phyloP scores from a whole-genome alignment of 1,284 basidiomycete genomes.

The Tylopilus orsonianus region DNA sequence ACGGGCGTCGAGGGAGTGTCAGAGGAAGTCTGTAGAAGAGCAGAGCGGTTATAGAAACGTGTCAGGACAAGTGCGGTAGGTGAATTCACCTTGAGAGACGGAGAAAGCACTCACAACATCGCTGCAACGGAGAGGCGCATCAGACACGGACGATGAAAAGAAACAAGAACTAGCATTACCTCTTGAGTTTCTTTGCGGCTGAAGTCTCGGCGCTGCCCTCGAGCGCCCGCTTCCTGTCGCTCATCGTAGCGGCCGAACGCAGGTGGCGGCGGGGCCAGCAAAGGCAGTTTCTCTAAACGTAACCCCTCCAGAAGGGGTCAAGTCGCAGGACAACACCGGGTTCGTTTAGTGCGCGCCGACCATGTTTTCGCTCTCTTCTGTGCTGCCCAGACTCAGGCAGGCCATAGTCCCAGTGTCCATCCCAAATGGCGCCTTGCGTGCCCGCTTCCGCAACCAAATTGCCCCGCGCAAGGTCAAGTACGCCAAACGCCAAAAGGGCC shows the following conservation, averaged over 20 bases:
- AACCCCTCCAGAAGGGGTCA: conserved; percentile 27
- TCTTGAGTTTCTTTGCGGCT: conserved; percentile 66
- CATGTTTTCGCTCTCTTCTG: conserved; percentile 26
- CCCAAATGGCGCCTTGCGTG: conserved; percentile 24
- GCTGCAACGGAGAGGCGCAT: conserved; percentile 38
- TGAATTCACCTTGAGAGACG: conserved; percentile 68
- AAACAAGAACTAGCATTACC: conserved; percentile 42
- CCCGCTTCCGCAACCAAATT: conserved; percentile 51
- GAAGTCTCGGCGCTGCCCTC: conserved; percentile 51
- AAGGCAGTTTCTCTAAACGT: too few relatives aligned
- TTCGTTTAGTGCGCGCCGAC: too few relatives aligned
- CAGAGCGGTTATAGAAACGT: conserved; percentile 69
- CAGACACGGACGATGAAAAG: conserved; percentile 15
- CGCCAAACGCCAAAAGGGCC: conserved; percentile 86
- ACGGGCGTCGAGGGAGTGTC: conserved; percentile 44
- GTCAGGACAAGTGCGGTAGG: conserved; percentile 51
- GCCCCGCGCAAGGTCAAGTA: conserved; percentile 83
- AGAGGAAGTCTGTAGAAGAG: conserved; percentile 50
- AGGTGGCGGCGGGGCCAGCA: conserved; percentile 9
- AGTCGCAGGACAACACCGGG: too few relatives aligned
- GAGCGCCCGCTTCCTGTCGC: conserved; percentile 48
- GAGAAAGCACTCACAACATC: conserved; percentile 60
- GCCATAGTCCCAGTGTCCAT: conserved; percentile 16
- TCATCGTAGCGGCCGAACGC: conserved; percentile 37
- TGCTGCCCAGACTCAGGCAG: conserved; percentile 18